Percentiles rank a stretch among this genome's conserved stretches.
These are phyloP conservation scores for Fraxinus albicans DNA, from an alignment of 305 asterid species.

Conservation along the genomic window DNA sequence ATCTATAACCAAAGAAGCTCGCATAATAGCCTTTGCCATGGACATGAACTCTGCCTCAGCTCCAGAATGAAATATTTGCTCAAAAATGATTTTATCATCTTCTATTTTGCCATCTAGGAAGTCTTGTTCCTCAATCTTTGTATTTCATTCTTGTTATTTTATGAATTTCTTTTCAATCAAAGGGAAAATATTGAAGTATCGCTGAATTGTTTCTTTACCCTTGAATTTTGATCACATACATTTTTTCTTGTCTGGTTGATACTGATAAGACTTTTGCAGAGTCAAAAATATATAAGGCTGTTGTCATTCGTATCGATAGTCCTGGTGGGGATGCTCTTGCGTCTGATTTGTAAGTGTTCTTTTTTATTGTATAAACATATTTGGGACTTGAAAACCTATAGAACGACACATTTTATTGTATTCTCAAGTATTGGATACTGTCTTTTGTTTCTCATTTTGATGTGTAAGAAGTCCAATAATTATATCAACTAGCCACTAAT, in stretches of 20 bases:
- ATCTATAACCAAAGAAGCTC: neutral
- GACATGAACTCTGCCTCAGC: neutral
- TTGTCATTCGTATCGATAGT: conserved; percentile 86
- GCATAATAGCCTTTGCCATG: neutral
- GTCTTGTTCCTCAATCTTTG: neutral
- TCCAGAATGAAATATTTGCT: conserved; percentile 11
- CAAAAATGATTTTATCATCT: neutral
- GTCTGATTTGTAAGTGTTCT: conserved; percentile 84
- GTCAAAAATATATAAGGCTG: conserved; percentile 84
- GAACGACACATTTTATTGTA: neutral
- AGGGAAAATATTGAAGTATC: neutral
- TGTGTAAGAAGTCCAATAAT: neutral
- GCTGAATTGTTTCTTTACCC: neutral
- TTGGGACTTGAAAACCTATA: neutral
- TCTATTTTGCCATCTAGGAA: neutral
- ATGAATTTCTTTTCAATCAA: neutral
- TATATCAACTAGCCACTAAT: neutral
- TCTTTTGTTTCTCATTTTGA: neutral
- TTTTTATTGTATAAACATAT: neutral
- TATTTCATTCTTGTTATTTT: neutral
- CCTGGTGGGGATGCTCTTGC: conserved; percentile 99
- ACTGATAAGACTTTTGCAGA: conserved; percentile 43
- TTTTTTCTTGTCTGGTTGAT: conserved; percentile 19
- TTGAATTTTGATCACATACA: conserved; percentile 16
- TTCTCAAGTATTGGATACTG: neutral